A percentile compares a stretch with the other conserved stretches of the same genome.
phyloP scores from a whole-genome alignment of 2,329 filamentous ascomycete species.

The Trichocomaceae sp. region DNA sequence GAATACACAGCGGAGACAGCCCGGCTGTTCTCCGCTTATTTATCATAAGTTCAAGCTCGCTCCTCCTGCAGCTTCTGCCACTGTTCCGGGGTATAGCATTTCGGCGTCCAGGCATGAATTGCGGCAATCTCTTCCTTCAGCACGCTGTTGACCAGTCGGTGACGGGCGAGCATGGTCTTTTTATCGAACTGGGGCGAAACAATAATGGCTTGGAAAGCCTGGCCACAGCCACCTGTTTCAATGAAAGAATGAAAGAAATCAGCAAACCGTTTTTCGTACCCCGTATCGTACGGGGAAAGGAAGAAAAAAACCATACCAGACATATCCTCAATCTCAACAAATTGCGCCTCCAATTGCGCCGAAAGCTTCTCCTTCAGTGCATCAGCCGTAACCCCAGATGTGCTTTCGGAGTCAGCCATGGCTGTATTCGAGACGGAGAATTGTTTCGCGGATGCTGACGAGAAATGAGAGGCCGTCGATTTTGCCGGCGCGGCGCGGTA shows the following conservation, averaged over 20 bases:
- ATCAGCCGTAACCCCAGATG: conserved; percentile 64
- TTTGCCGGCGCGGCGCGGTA: conserved; percentile 7
- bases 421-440: conserved; percentile 30
- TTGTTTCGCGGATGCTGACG: conserved; percentile 30
- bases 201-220: conserved; percentile 64
- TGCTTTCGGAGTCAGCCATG: conserved; percentile 44
- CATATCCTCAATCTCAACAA: conserved; percentile 87
- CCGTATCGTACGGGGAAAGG: not conserved
- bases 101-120: conserved; percentile 93
- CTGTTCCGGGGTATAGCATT: conserved; percentile 86
- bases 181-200: conserved; percentile 64
- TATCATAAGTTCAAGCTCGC: conserved; percentile 14
- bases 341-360: conserved; percentile 62
- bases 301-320: conserved; percentile 58
- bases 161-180: conserved; percentile 72
- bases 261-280: not conserved
- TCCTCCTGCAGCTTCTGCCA: conserved; percentile 62
- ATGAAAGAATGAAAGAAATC: not conserved
- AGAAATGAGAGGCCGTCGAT: conserved; percentile 20
- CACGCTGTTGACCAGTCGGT: conserved; percentile 75
- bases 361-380: conserved; percentile 62
- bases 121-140: conserved; percentile 81
- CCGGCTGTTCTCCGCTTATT: conserved; percentile 1
- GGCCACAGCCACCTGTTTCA: conserved; percentile 58
- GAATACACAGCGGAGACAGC: conserved; percentile 8